Conservation (phyloP, 768 basidiomycete genomes). For the Auricularia sp. region DNA sequence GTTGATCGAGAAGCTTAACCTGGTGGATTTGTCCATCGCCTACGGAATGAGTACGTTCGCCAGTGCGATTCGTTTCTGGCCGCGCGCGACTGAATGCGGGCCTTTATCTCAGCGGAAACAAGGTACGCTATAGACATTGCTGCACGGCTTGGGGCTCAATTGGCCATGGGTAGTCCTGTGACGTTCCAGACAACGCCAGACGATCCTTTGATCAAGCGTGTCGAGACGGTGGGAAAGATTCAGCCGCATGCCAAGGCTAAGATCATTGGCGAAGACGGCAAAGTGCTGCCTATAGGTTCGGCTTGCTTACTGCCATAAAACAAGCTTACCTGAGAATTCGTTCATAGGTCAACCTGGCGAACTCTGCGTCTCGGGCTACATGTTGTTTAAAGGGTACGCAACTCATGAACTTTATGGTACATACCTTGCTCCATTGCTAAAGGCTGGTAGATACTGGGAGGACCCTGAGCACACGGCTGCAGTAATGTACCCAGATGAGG, state of each 20-base stretch:
- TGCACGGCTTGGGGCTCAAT: background rate
- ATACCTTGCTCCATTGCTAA: background rate
- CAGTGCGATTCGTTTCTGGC: background rate
- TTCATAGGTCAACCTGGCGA: constrained; percentile 45
- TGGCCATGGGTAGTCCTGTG: constrained; percentile 44
- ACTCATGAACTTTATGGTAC: background rate
- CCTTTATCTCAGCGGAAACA: constrained; percentile 48
- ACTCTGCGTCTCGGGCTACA: constrained; percentile 62
- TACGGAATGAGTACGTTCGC: constrained; percentile 74
- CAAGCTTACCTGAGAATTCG: background rate
- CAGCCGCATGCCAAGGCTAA: constrained; percentile 74
- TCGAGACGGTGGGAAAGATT: constrained; percentile 72
- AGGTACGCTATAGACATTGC: constrained; percentile 26
- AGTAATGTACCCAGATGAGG: constrained; percentile 42
- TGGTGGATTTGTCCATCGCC: constrained; percentile 62
- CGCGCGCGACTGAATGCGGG: too few species aligned
- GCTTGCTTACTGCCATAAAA: background rate
- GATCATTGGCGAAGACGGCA: constrained; percentile 46
- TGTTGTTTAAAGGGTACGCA: constrained; percentile 66
- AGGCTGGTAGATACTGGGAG: constrained; percentile 56
- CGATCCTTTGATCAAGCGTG: constrained; percentile 62
- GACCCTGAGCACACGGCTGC: constrained; percentile 55
- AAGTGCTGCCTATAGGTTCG: constrained; percentile 56
- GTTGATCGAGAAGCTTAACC: constrained; percentile 55
- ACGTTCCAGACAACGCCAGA: constrained; percentile 68